These are phyloP conservation scores for Cadophora sp. DNA, from an alignment of 2,329 filamentous ascomycete species.

Conservation along the genomic window DNA sequence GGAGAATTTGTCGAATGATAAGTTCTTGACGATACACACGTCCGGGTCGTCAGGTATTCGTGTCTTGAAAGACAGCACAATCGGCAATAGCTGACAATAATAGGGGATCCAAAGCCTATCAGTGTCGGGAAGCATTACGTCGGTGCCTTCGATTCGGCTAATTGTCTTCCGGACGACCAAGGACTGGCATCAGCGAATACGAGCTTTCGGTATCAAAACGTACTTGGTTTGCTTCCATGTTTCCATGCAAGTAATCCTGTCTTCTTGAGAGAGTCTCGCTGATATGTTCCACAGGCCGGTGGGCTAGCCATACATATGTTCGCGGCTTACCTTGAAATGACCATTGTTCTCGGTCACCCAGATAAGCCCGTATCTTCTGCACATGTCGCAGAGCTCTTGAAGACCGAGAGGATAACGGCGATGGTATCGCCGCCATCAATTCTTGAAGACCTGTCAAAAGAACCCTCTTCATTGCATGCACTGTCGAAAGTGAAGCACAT, in stretches of 20 bases:
- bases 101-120: conserved; percentile 51
- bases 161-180: conserved; percentile 22
- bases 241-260: conserved; percentile 27
- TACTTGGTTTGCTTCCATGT: conserved; percentile 21
- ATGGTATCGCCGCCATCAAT: conserved; percentile 24
- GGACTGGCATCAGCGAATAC: not conserved
- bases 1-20: conserved; percentile 45
- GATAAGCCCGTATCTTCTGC: conserved; percentile 20
- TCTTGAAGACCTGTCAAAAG: conserved; percentile 25
- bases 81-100: conserved; percentile 33
- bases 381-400: conserved; percentile 21
- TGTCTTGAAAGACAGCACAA: not conserved
- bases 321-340: conserved; percentile 17
- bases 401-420: conserved; percentile 1
- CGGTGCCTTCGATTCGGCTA: conserved; percentile 45
- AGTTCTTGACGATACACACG: conserved; percentile 50
- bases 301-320: conserved; percentile 20
- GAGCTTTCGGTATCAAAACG: conserved; percentile 8
- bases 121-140: conserved; percentile 45
- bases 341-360: conserved; percentile 23
- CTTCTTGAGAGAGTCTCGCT: not conserved
- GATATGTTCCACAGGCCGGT: not conserved
- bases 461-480: conserved; percentile 2
- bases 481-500: conserved; percentile 28
- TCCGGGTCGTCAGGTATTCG: conserved; percentile 45